Base-by-base conservation (phyloP, 2,329 filamentous ascomycete species). In the Chrysoporthe puriensis region DNA sequence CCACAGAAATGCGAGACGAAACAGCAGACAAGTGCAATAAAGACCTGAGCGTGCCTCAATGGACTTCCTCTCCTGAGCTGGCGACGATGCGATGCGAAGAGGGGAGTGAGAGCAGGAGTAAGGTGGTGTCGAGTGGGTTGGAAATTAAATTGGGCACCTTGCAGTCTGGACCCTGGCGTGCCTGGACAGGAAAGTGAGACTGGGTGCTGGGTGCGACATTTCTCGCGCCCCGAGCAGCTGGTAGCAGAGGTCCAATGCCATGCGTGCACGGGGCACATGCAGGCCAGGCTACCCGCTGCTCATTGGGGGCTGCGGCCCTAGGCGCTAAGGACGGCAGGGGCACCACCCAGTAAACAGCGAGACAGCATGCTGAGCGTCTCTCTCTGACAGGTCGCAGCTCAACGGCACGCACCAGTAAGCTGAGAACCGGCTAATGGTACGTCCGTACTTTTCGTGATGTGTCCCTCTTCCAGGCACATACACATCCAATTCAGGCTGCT, bases 141-240 rank as follows among this genome's bases (percentile, higher is more conserved):
- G 65, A 64, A 68, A 69, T 69, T 60, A 66, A 66, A 69, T 42
- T 60, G 65, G 65, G 66, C 68, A 63, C 68, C 68, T 58, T 52
- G 21, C 42, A 18, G 8, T 3, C 7, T 59, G 48, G 52, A 52
- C 59, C 26, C 21, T 26, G 26, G 26, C 26, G 26, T 26, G 26
- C 26, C 26, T 66, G 43, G 58, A 62, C 43, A 34, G 42, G 63
- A 42, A 32, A 18, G n/a, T 60, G 66, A 44, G 59, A 50, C 57
- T 58, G 61, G 50, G 61, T 21, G 60, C 57, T 58, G 61, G 50
- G 61, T 21, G 60, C 50, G 56, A 58, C 57, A 68, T 56, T 48
- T 63, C 63, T 56, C 58, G 61, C 66, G 61, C 63, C 57, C 63
- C 34, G 43, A 57, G 60, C 52, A 52, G 40, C 52, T 58, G 52